These are phyloP conservation scores for Aaosphaeria arxii DNA, from an alignment of 2,329 filamentous ascomycete genomes.

Conservation along the genomic window DNA sequence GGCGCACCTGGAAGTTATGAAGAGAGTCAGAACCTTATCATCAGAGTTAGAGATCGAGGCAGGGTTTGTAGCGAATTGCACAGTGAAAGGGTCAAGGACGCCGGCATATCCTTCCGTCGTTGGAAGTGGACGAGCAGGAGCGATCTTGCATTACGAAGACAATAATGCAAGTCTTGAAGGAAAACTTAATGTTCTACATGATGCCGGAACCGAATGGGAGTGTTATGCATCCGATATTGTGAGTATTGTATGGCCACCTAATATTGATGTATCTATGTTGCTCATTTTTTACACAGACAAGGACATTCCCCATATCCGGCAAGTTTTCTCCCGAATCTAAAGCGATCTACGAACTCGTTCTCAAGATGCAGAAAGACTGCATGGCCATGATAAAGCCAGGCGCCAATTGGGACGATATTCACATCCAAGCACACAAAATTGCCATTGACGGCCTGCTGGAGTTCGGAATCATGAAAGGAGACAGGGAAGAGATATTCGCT, in stretches of 20 bases:
- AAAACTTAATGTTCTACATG: slow-evolving; percentile 73
- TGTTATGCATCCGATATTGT: slow-evolving; percentile 81
- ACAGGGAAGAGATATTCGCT: slow-evolving; percentile 69
- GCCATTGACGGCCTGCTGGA: slow-evolving; percentile 68
- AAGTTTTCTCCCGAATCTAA: slow-evolving; percentile 67
- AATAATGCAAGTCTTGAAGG: slow-evolving; percentile 74
- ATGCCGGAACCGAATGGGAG: slow-evolving; percentile 81
- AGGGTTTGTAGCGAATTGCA: slow-evolving; percentile 70
- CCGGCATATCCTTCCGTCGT: slow-evolving; percentile 91
- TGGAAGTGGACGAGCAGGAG: slow-evolving; percentile 74
- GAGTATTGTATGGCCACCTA: too few relatives aligned
- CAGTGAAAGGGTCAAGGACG: slow-evolving; percentile 66
- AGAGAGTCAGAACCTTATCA: slow-evolving; percentile 58
- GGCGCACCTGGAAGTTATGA: slow-evolving; percentile 72
- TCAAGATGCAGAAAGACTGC: slow-evolving; percentile 75
- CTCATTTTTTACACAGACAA: slow-evolving; percentile 47
- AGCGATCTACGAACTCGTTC: slow-evolving; percentile 73
- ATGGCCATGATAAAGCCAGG: slow-evolving; percentile 68
- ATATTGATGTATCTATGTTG: too few relatives aligned
- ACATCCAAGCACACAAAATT: slow-evolving; percentile 69
- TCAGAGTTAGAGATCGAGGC: slow-evolving; percentile 85
- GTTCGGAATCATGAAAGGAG: slow-evolving; percentile 70
- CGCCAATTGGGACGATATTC: slow-evolving; percentile 67
- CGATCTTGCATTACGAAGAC: slow-evolving; percentile 79
- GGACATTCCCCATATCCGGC: slow-evolving; percentile 77